Percentiles rank a stretch among this genome's conserved stretches.
Evolutionary conservation across 202 grass and related monocot species (phyloP).

Genomic region (Bolboschoenoplectus hybrid): DNA sequence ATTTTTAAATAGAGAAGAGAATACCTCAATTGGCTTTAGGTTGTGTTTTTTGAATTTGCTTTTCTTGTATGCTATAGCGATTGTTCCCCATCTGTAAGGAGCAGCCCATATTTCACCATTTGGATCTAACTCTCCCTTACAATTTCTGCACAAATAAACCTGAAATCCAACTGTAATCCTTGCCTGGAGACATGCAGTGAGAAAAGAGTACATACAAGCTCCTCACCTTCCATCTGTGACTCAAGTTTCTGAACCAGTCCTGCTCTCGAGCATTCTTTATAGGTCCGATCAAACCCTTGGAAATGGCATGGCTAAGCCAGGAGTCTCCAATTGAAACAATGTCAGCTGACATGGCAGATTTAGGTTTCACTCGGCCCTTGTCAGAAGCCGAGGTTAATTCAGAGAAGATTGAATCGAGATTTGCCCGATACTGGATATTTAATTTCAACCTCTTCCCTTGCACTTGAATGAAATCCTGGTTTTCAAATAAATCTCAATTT

Average conservation of each 20-base stretch:
- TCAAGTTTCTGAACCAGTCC: constrained; percentile 71
- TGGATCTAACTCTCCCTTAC: constrained; percentile 78
- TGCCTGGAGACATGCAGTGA: constrained; percentile 1
- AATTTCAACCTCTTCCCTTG: constrained; percentile 88
- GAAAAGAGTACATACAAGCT: constrained; percentile 29
- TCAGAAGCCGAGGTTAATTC: constrained; percentile 66
- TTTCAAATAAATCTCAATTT: background rate
- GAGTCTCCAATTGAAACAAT: constrained; percentile 78
- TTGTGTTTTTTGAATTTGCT: constrained; percentile 83
- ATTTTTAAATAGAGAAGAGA: background rate
- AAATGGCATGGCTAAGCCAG: constrained; percentile 73
- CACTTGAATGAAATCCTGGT: constrained; percentile 75
- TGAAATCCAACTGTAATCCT: constrained; percentile 61
- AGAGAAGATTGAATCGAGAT: constrained; percentile 57
- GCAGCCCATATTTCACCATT: constrained; percentile 69
- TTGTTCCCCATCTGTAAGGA: constrained; percentile 84
- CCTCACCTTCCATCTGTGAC: constrained; percentile 88
- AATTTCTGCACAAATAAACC: constrained; percentile 92
- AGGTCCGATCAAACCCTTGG: constrained; percentile 68
- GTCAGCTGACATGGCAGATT: constrained; percentile 77
- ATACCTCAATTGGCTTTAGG: constrained; percentile 85
- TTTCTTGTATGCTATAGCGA: constrained; percentile 98
- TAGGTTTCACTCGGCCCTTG: constrained; percentile 61
- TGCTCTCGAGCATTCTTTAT: constrained; percentile 67
- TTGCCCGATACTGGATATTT: constrained; percentile 51